Evolutionary conservation across 2,329 filamentous ascomycete genomes (phyloP), one percentile per base, ranked within the genome.

Genomic region (Penicillium frequentans): DNA sequence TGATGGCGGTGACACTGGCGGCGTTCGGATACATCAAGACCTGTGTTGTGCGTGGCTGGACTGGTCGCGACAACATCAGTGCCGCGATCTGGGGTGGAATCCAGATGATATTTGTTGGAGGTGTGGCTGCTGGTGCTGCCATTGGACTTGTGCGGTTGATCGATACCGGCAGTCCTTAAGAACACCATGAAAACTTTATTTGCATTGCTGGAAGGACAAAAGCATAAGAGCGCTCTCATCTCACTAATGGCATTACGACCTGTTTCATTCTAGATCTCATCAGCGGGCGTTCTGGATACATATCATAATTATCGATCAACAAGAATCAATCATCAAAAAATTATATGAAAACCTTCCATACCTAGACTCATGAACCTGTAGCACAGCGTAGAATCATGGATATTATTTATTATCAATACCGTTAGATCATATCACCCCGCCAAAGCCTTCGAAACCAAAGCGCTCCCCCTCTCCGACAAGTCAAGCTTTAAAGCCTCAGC

Each of bases 401-500:
- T 33, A 35, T 48, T 24, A 23, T 21, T 3, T 49, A 49, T 1
- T n/a, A n/a, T 29, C 13, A 9, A 16, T 13, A 51, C 21, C 33
- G 51, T 45, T n/a, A 48, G 49, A 39, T 46, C 44, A 55, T 26
- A n/a, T 66, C 52, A 68, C 21, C 64, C 76, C n/a, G 64, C 75
- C 60, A 91, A 70, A 16, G 89, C 89, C 74, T 83, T 89, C 52
- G 76, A 79, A 58, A 91, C 83, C 73, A 92, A 73, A 59, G 73
- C 77, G 73, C 79, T 83, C 53, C 84, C 86, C 61, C 84, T 77
- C 21, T 86, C 86, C 53, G 84, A 86, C 75, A 90, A 81, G 16
- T 84, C 75, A 75, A 91, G 86, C 60, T 77, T 74, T 64, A 90
- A 69, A n/a, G 89, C 90, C 72, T 91, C 72, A 64, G 83, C 79